Evolutionary conservation across 176 grass and related monocot species (phyloP).

Genomic region (Triticum timopheevii): DNA sequence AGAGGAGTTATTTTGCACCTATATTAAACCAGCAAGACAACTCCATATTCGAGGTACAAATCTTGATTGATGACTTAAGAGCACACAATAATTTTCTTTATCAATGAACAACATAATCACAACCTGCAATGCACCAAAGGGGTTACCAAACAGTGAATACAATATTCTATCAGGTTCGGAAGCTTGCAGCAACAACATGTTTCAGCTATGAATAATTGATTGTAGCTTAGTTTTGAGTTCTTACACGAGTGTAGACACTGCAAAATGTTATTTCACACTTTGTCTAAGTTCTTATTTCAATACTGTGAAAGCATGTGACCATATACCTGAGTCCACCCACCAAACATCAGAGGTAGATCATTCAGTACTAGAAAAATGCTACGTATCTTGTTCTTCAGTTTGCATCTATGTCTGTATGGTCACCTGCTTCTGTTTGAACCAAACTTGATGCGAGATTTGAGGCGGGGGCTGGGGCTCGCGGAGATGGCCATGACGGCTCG

Average conservation of each 20-base stretch:
- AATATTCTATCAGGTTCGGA: not conserved
- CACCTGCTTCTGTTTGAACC: not conserved
- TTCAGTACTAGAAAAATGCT: not conserved
- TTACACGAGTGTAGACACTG: not conserved
- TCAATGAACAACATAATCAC: conserved; percentile 92
- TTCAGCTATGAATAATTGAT: not conserved
- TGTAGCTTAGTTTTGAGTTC: not conserved
- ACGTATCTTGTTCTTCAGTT: not conserved
- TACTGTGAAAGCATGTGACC: not conserved
- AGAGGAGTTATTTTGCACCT: conserved; percentile 31
- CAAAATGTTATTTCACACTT: not conserved
- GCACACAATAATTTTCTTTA: conserved; percentile 66
- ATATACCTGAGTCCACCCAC: not conserved
- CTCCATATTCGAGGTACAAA: conserved; percentile 89
- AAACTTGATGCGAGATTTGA: too few relatives aligned
- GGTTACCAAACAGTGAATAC: not conserved
- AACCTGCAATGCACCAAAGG: conserved; percentile 50
- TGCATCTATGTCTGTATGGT: not conserved
- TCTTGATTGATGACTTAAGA: conserved; percentile 73
- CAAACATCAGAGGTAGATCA: not conserved
- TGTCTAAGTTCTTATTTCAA: not conserved
- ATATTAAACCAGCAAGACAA: conserved; percentile 88
- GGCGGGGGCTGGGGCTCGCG: too few relatives aligned
- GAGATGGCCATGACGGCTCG: too few relatives aligned
- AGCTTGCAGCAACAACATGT: not conserved